Base-by-base conservation (phyloP, 1,284 basidiomycete genomes). In the Kalmanozyma brasiliensis region DNA sequence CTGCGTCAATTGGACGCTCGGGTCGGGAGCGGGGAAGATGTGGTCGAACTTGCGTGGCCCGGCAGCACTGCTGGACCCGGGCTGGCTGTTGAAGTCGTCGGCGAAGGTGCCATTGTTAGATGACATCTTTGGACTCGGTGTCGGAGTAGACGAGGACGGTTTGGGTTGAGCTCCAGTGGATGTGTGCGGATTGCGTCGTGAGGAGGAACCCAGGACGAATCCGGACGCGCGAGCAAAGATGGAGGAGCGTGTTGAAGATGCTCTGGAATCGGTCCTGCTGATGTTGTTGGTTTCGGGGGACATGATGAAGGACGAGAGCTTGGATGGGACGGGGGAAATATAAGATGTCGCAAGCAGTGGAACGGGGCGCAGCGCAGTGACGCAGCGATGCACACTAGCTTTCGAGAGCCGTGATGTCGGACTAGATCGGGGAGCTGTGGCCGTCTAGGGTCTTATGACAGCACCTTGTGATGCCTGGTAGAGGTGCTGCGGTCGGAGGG, bases 1-100 rank as follows among this genome's bases (percentile, higher is more conserved):
- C 14, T 33, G 55, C 0, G 49, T 13, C 16, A 69, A 62, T 49
- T 70, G 57, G 51, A 73, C 67, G 43, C 69, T 71, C 13, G 66
- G 51, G 14, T 66, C 73, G 6, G 76, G 76, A 16, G 49, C 46
- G 22, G 67, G 48, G 42, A 77, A 77, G 62, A 77, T 57, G 29
- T 73, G 59, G 17, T 59, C 43, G 36, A 76, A 77, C 26, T 66
- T 49, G n/a, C 48, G 59, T 17, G 60, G 42, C 22, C 53, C 52
- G 16, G 24, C 13, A 8, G 40, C 17, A 23, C 43, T 32, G 49
- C 13, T 29, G 46, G 46, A 16, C 17, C 43, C 38, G n/a, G 52
- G 3, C 16, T 48, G 16, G 34, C 17, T 40, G 17, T 26, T n/a
- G n/a, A n/a, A n/a, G n/a, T n/a, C 32, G 23, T 13, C 32, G 43